Evolutionary conservation across 495 filamentous ascomycete genomes (phyloP), one percentile per base, ranked within the genome.

Genomic region (Hypoxylon fragiforme): DNA sequence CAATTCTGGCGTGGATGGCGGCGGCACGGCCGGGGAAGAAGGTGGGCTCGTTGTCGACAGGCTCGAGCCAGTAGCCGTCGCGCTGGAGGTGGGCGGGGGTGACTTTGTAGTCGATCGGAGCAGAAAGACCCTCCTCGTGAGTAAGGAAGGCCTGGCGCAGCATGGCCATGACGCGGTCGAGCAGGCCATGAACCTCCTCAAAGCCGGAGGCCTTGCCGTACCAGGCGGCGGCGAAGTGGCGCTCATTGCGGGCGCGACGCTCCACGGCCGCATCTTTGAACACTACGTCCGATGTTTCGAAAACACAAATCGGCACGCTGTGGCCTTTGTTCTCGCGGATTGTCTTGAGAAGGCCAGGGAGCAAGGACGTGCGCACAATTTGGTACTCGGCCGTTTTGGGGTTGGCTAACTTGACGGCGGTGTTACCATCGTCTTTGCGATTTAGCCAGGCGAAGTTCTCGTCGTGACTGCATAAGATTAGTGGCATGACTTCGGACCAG

Each of bases 371-470:
- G 39, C 94, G 88, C 9, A 96, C 95, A 54, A 99, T 84, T 70
- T 99, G 94, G 73, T 97, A 99, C 66, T 99, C 94, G 13, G 82
- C 81, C 2, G 92, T 95, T 77, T 97, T 97, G 44, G 94, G 94
- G 72, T 99, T 99, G 48, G 89, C 89, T 32, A 99, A 85, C 65
- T 81, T 86, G 55, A 99, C 85, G 4, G 90, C 91, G 0, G 86
- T 92, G 15, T 74, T 85, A 39, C 94, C 91, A 58, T 96, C 88
- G 55, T 96, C 92, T 54, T 84, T 83, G 50, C 92, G 88, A 73
- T 97, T 96, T 30, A 99, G 78, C 90, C 91, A 97, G 37, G 77
- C 87, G 69, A 97, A 99, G 76, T 97, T 99, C 81, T 99, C 94
- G 66, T 96, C 94, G 68, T 97, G 91, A 12, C 90, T 95, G 81